These are phyloP conservation scores for Vitis hybrid DNA, from an alignment of 177 flowering plant genomes.

Conservation along the genomic window DNA sequence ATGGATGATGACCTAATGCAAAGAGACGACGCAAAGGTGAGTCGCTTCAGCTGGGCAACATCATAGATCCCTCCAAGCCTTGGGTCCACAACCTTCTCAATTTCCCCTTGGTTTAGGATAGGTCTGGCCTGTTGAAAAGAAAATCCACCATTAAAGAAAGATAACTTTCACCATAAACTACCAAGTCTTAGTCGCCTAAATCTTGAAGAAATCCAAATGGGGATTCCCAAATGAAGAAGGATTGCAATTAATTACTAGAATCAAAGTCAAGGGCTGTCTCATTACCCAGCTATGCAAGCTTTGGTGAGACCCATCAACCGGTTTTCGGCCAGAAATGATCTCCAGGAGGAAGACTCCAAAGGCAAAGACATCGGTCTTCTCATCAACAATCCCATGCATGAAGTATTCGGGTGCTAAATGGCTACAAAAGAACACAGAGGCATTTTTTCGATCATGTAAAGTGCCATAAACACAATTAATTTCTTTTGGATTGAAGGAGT, in stretches of 20 bases:
- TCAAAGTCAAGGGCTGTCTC: not conserved
- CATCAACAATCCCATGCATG: constrained; percentile 93
- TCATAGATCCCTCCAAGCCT: constrained; percentile 63
- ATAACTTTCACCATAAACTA: not conserved
- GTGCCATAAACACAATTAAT: not conserved
- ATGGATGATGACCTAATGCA: constrained; percentile 72
- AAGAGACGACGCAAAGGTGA: constrained; percentile 78
- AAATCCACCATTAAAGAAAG: not conserved
- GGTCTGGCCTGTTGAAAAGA: constrained; percentile 70
- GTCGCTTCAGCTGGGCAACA: constrained; percentile 43
- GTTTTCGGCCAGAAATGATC: constrained; percentile 76
- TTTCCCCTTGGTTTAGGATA: constrained; percentile 49
- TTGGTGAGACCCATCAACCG: constrained; percentile 79
- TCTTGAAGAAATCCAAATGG: not conserved
- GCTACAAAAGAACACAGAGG: constrained; percentile 28
- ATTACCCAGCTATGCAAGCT: constrained; percentile 91
- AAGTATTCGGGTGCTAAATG: constrained; percentile 95
- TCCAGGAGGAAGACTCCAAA: constrained; percentile 86
- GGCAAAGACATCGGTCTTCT: constrained; percentile 96
- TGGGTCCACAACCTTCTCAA: constrained; percentile 63
- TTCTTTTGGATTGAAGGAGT: not conserved
- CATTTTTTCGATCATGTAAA: not conserved
- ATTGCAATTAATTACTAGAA: not conserved
- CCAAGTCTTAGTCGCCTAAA: not conserved
- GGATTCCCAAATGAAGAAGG: not conserved